A percentile compares a stretch with the other conserved stretches of the same genome.
Conservation (phyloP, 129 eudicot genomes). For the Mikania micrantha region DNA sequence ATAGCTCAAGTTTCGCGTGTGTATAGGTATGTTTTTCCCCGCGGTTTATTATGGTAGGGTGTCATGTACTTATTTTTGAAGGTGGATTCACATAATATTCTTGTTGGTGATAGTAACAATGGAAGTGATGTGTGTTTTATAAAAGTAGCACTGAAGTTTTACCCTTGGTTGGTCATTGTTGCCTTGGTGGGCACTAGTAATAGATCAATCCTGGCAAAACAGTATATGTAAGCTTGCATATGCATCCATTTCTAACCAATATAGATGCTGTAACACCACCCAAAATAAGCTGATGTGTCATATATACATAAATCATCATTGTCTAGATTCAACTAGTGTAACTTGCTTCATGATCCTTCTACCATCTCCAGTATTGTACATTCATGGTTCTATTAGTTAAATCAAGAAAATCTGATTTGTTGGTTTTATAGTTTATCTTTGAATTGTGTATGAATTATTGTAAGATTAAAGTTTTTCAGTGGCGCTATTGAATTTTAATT, state of each 20-base stretch:
- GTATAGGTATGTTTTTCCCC: constrained; percentile 12
- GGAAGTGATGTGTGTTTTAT: background rate
- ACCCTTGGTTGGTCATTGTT: no score
- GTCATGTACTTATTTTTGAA: background rate
- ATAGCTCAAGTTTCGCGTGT: background rate
- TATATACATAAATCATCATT: constrained; percentile 27
- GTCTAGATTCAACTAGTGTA: constrained; percentile 57
- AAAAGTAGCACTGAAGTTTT: background rate
- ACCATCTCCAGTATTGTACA: constrained; percentile 93
- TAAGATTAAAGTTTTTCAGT: no score
- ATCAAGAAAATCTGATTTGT: no score
- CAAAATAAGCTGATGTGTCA: constrained; percentile 70
- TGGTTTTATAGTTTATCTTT: no score
- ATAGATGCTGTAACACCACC: constrained; percentile 67
- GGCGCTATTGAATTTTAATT: no score
- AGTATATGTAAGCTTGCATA: no score
- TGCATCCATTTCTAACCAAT: no score
- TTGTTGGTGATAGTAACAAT: constrained; percentile 24
- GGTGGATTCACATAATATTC: background rate
- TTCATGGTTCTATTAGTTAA: constrained; percentile 50
- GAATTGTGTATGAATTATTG: no score
- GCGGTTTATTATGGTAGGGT: background rate
- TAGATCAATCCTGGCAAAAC: no score
- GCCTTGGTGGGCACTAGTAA: no score
- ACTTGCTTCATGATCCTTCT: constrained; percentile 71